Evolutionary conservation across 345 rosid species (phyloP).

Genomic region (Physaria fendleri): DNA sequence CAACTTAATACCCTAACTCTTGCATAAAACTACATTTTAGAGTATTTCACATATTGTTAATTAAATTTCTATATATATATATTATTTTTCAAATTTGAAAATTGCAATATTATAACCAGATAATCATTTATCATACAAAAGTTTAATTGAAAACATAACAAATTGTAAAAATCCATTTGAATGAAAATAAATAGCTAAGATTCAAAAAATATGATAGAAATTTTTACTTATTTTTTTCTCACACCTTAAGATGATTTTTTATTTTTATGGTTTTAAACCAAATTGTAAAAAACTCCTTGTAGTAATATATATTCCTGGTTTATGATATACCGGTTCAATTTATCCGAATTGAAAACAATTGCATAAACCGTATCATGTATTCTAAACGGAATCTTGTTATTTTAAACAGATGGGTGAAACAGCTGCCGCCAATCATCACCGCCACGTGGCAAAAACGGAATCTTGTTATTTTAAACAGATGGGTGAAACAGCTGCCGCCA

Average conservation of each 20-base stretch:
- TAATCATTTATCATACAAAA: no score
- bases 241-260: no score
- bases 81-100: no score
- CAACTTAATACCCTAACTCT: neutral
- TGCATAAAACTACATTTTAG: neutral
- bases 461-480: no score
- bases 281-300: neutral
- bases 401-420: slow-evolving; percentile 52
- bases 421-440: slow-evolving; percentile 37
- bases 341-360: no score
- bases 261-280: no score
- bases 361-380: neutral
- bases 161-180: neutral
- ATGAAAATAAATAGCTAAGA: neutral
- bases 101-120: no score
- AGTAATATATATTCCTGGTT: neutral
- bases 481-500: slow-evolving; percentile 47
- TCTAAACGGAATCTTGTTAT: no score
- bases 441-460: slow-evolving; percentile 24
- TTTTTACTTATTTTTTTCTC: no score
- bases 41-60: neutral
- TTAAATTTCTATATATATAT: no score
- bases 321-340: neutral
- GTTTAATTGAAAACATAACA: no score
- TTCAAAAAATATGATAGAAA: no score